Percentiles rank a stretch among this genome's conserved stretches.
These are phyloP conservation scores for Mycena galopus DNA, from an alignment of 768 basidiomycete genomes.

Conservation along the genomic window DNA sequence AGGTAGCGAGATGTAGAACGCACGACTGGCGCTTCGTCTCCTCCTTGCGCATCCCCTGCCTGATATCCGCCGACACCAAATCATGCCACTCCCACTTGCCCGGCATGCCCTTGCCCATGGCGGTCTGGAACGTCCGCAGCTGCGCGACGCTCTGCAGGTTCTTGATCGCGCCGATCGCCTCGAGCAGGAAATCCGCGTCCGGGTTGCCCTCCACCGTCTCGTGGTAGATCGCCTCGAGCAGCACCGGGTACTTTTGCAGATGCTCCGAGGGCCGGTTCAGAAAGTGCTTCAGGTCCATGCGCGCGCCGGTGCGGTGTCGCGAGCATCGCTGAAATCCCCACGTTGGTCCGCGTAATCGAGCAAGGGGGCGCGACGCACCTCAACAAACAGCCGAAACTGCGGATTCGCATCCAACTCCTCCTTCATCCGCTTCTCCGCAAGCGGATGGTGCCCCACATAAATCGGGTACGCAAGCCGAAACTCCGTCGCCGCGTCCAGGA, in stretches of 20 bases:
- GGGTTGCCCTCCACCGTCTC: slow-evolving; percentile 87
- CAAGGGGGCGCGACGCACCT: slow-evolving; percentile 64
- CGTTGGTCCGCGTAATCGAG: neutral
- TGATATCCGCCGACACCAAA: slow-evolving; percentile 77
- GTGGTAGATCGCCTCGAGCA: slow-evolving; percentile 87
- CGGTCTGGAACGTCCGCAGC: slow-evolving; percentile 89
- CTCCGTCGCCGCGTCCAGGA: slow-evolving; percentile 87
- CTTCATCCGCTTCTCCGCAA: slow-evolving; percentile 88
- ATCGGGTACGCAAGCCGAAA: slow-evolving; percentile 89
- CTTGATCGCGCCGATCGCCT: slow-evolving; percentile 88
- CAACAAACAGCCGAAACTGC: slow-evolving; percentile 86
- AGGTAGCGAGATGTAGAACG: slow-evolving; percentile 57
- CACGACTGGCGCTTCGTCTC: slow-evolving; percentile 90
- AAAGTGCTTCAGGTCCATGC: slow-evolving; percentile 81
- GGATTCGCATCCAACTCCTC: slow-evolving; percentile 88
- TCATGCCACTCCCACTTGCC: slow-evolving; percentile 94
- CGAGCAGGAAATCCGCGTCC: slow-evolving; percentile 84
- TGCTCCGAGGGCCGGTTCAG: slow-evolving; percentile 86
- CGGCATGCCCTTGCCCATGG: slow-evolving; percentile 85
- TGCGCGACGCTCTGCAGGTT: slow-evolving; percentile 86
- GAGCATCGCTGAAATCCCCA: slow-evolving; percentile 55
- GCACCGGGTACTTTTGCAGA: slow-evolving; percentile 85
- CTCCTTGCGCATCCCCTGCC: slow-evolving; percentile 72
- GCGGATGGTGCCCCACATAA: slow-evolving; percentile 87
- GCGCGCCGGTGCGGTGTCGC: slow-evolving; percentile 55